Evolutionary conservation across 768 basidiomycete genomes (phyloP).

Genomic region (Rhizopogon sp.): DNA sequence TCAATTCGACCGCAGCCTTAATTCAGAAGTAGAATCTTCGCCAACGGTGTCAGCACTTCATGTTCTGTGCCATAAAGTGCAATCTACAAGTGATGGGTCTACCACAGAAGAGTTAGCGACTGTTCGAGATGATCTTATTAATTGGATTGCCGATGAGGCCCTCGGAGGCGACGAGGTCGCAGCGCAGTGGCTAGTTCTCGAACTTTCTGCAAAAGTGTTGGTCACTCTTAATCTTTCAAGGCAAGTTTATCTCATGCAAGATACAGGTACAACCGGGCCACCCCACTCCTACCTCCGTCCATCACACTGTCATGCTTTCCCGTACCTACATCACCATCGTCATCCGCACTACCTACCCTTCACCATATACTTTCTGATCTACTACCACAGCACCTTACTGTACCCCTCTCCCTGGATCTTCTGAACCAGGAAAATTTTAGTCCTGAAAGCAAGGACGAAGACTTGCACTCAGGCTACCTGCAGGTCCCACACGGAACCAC

Average conservation of each 20-base stretch:
- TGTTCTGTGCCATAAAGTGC: constrained; percentile 43
- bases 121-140: constrained; percentile 48
- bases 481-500: constrained; percentile 63
- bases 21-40: constrained; percentile 32
- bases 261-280: constrained; percentile 58
- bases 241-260: neutral
- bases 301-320: constrained; percentile 64
- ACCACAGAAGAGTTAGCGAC: constrained; percentile 1
- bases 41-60: constrained; percentile 60
- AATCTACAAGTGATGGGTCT: neutral
- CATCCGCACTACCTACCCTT: constrained; percentile 39
- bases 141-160: constrained; percentile 69
- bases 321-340: constrained; percentile 25
- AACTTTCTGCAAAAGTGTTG: constrained; percentile 58
- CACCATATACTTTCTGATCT: constrained; percentile 50
- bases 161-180: constrained; percentile 64
- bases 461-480: constrained; percentile 68
- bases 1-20: constrained; percentile 25
- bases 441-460: constrained; percentile 67
- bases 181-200: constrained; percentile 72
- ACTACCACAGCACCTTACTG: constrained; percentile 47
- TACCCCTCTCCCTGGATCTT: constrained; percentile 58
- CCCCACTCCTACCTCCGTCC: constrained; percentile 63
- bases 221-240: constrained; percentile 20
- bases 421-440: constrained; percentile 55